phyloP scores from a whole-genome alignment of 2,329 filamentous ascomycete genomes.

The Cordyceps pruinosa region DNA sequence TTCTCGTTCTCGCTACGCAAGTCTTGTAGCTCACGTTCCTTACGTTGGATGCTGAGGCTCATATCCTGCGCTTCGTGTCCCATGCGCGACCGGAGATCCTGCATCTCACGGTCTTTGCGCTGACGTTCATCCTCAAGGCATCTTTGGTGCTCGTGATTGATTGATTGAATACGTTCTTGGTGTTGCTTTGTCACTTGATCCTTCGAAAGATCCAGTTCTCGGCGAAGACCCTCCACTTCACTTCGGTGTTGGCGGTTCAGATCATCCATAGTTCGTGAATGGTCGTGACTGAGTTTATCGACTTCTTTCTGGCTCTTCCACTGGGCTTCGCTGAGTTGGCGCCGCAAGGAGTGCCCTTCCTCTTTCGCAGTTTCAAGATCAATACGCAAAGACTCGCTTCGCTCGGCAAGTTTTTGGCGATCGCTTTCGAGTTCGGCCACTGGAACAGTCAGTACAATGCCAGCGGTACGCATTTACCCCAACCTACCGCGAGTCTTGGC shows the following conservation, averaged over 20 bases:
- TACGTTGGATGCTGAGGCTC: conserved; percentile 39
- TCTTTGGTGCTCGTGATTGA: conserved; percentile 55
- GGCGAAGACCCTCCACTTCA: conserved; percentile 30
- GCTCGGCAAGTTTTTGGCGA: conserved; percentile 38
- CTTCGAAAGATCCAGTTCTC: conserved; percentile 39
- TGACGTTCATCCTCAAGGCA: conserved; percentile 60
- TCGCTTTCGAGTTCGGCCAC: conserved; percentile 44
- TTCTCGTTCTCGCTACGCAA: conserved; percentile 37
- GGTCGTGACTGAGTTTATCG: conserved; percentile 39
- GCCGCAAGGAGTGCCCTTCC: conserved; percentile 27
- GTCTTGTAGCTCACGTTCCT: conserved; percentile 49
- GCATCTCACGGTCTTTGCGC: conserved; percentile 53
- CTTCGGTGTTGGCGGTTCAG: conserved; percentile 28
- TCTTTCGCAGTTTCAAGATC: conserved; percentile 48
- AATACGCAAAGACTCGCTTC: conserved; percentile 47
- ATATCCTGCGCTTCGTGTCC: conserved; percentile 46
- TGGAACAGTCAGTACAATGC: conserved; percentile 22
- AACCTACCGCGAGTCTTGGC: conserved; percentile 66
- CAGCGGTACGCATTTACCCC: conserved; percentile 15
- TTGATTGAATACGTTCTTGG: conserved; percentile 58
- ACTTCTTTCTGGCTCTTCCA: conserved; percentile 42
- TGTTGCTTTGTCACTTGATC: conserved; percentile 50
- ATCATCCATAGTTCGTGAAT: conserved; percentile 29
- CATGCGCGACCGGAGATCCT: conserved; percentile 52
- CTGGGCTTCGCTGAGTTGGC: conserved; percentile 29